Evolutionary conservation across 2,329 filamentous ascomycete species (phyloP).

Genomic region (Paecilomyces dactylethromorphus): DNA sequence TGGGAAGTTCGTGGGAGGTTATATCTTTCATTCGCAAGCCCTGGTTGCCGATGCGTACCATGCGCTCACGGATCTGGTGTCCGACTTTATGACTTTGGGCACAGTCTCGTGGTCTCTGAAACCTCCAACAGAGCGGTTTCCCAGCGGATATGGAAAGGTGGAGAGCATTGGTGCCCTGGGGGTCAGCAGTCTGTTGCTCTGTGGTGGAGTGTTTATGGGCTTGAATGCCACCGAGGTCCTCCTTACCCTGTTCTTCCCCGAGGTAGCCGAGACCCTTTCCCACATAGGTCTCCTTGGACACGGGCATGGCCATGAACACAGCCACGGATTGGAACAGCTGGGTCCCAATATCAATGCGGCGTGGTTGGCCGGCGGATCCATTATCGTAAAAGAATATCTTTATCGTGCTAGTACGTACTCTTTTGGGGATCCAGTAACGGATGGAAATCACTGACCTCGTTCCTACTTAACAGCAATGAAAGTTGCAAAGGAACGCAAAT

Average conservation of each 20-base stretch:
- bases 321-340: slow-evolving; percentile 42
- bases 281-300: slow-evolving; percentile 43
- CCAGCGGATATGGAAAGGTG: slow-evolving; percentile 92
- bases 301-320: slow-evolving; percentile 54
- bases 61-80: slow-evolving; percentile 89
- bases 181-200: slow-evolving; percentile 83
- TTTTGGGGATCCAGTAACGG: background rate
- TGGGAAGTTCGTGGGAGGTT: slow-evolving; percentile 86
- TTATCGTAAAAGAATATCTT: slow-evolving; percentile 91
- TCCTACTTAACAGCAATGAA: slow-evolving; percentile 66
- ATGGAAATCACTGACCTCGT: slow-evolving; percentile 5
- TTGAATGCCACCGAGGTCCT: slow-evolving; percentile 65
- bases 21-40: slow-evolving; percentile 88
- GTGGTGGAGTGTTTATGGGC: slow-evolving; percentile 88
- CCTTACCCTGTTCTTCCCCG: slow-evolving; percentile 66
- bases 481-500: slow-evolving; percentile 87
- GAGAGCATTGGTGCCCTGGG: slow-evolving; percentile 91
- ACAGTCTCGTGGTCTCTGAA: slow-evolving; percentile 92
- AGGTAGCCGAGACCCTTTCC: slow-evolving; percentile 48
- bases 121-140: slow-evolving; percentile 75
- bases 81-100: slow-evolving; percentile 85
- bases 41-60: slow-evolving; percentile 93
- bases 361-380: slow-evolving; percentile 86
- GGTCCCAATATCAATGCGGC: slow-evolving; percentile 87
- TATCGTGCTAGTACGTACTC: slow-evolving; percentile 83